phyloP scores from a whole-genome alignment of 768 basidiomycete species.

The Hericium coralloides region DNA sequence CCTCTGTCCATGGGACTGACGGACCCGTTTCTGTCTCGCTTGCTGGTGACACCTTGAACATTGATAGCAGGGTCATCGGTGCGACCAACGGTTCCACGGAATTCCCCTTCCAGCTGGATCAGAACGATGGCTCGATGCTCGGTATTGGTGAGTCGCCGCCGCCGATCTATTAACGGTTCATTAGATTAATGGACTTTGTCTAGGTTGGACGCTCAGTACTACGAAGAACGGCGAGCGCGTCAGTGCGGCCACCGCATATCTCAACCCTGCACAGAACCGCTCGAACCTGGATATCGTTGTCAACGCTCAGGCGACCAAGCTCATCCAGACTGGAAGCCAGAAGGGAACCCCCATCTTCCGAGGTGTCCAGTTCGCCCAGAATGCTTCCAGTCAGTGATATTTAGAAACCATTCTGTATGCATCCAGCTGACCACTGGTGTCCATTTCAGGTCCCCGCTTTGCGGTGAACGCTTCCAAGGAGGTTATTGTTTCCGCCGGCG shows the following conservation, averaged over 20 bases:
- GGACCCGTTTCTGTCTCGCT: slow-evolving; percentile 23
- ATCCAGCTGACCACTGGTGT: not conserved
- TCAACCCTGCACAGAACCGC: slow-evolving; percentile 1
- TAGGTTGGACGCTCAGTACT: slow-evolving; percentile 1
- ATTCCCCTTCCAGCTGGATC: slow-evolving; percentile 33
- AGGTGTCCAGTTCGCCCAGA: not conserved
- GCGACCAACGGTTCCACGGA: slow-evolving; percentile 27
- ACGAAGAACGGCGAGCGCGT: slow-evolving; percentile 1
- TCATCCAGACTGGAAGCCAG: slow-evolving; percentile 1
- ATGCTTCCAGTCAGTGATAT: not conserved
- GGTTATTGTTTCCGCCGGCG: slow-evolving; percentile 1
- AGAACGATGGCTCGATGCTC: slow-evolving; percentile 31
- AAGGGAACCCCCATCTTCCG: not conserved
- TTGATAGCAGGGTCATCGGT: slow-evolving; percentile 28
- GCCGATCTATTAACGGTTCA: not conserved
- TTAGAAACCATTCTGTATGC: not conserved
- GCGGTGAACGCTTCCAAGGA: not conserved
- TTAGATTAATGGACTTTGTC: too few species aligned
- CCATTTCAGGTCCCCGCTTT: not conserved
- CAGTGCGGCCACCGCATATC: slow-evolving; percentile 4
- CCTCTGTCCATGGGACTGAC: slow-evolving; percentile 27
- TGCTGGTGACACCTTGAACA: not conserved
- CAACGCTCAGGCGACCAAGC: not conserved
- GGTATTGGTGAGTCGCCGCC: slow-evolving; percentile 27
- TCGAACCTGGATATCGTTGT: slow-evolving; percentile 1